Evolutionary conservation across 495 filamentous ascomycete species (phyloP).

Genomic region (Penicillium cataractarum): DNA sequence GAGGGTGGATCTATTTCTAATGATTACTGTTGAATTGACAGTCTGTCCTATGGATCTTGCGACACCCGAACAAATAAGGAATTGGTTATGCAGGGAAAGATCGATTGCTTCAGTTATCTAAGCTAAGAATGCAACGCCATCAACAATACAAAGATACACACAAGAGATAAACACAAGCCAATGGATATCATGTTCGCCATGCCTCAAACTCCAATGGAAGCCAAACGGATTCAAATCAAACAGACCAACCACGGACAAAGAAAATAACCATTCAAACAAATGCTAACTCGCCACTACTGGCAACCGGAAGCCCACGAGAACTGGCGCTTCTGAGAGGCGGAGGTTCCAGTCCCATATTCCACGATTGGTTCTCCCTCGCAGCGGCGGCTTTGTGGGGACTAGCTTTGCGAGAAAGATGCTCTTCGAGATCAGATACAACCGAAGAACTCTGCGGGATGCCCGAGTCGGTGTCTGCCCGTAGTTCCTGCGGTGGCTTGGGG

Average conservation of each 20-base stretch:
- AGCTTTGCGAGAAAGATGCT: conserved; percentile 30
- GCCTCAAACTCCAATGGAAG: conserved; percentile 24
- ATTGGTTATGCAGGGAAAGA: background rate
- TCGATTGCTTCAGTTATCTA: background rate
- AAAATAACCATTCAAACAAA: conserved; percentile 32
- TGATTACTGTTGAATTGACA: no score
- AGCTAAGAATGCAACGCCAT: background rate
- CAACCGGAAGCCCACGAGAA: conserved; percentile 29
- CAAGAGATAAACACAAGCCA: conserved; percentile 9
- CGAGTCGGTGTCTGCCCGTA: conserved; percentile 11
- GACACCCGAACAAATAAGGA: no score
- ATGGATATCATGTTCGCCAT: conserved; percentile 41
- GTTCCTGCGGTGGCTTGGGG: conserved; percentile 8
- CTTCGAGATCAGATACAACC: conserved; percentile 33
- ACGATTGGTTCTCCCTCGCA: conserved; percentile 9
- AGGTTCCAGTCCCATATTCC: conserved; percentile 21
- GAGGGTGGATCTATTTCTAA: no score
- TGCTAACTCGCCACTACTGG: conserved; percentile 37
- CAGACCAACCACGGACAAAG: conserved; percentile 4
- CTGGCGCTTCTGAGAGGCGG: conserved; percentile 24
- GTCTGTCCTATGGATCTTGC: no score
- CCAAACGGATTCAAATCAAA: conserved; percentile 8
- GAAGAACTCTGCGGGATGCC: conserved; percentile 29
- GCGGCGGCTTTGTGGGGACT: conserved; percentile 19
- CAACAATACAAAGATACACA: background rate